Percentiles rank a stretch among this genome's conserved stretches.
Evolutionary conservation across 768 basidiomycete species (phyloP).

Genomic region (Chlorophyllum brunneum): DNA sequence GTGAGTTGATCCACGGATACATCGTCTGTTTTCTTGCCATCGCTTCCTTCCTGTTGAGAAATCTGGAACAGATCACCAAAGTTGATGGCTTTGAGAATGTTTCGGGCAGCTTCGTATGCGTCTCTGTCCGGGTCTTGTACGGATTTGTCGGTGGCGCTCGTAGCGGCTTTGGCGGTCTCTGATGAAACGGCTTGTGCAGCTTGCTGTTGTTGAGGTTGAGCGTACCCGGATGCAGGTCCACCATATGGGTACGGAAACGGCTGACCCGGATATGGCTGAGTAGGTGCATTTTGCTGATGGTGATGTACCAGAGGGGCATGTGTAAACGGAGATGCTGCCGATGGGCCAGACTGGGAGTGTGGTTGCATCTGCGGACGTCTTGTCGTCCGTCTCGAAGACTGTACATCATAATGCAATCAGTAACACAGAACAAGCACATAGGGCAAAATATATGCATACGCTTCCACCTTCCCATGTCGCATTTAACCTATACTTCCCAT

Average conservation of each 20-base stretch:
- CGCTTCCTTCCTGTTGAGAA: conserved; percentile 27
- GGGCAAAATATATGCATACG: conserved; percentile 39
- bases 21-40: conserved; percentile 1
- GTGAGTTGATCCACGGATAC: conserved; percentile 13
- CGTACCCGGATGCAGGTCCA: conserved; percentile 18
- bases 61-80: conserved; percentile 52
- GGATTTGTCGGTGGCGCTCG: conserved; percentile 19
- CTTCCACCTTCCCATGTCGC: conserved; percentile 77
- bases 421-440: conserved; percentile 1
- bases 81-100: conserved; percentile 74
- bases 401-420: background rate
- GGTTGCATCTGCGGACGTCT: conserved; percentile 69
- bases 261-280: conserved; percentile 28
- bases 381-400: conserved; percentile 78
- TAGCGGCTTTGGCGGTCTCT: conserved; percentile 11
- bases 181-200: conserved; percentile 10
- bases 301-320: conserved; percentile 46
- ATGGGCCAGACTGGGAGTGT: conserved; percentile 21
- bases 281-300: conserved; percentile 24
- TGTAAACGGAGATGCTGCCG: conserved; percentile 54
- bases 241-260: conserved; percentile 38
- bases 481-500: conserved; percentile 74
- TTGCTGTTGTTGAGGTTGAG: conserved; percentile 22
- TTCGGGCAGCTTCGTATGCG: conserved; percentile 76
- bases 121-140: conserved; percentile 30